Base-by-base conservation (phyloP, 257 asterid genomes). In the Rhazya stricta region DNA sequence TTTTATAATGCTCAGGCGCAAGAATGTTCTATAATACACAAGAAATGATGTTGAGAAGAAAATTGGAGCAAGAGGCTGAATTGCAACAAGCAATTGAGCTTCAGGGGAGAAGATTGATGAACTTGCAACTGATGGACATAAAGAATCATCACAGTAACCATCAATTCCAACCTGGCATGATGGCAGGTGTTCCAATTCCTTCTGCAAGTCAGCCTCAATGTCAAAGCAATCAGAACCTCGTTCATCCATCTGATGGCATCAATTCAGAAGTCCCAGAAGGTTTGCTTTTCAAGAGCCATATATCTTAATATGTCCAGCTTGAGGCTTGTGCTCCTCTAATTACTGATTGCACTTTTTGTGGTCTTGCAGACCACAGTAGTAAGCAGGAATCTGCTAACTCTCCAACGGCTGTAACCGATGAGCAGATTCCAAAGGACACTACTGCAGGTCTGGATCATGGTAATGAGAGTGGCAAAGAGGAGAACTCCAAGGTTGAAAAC, bases 71-170 rank as follows among this genome's bases (percentile, higher is more conserved):
- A 69, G 92, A 89, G 72, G 90, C 85, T 4, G 97, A 91, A 61
- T 80, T 89, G 71, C 96, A 91, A 85, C 91, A 92, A 68, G 94
- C 91, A 12, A 85, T 93, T 77, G 96, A 91, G 71, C 85, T 93
- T 65, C 96, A 91, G 70, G 91, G 94, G 11, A 91, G 91, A 85
- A 88, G 95, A 58, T 79, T 93, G 81, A 83, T 89, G 96, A 87
- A 83, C 76, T 73, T 93, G 85, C 96, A 89, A 68, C 84, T 91
- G 5, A 85, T 92, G 88, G 94, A 90, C 84, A 75, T 86, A 54
- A 90, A 90, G 79, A 89, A 86, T 72, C 86, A 76, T 68, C 89
- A 84, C 27, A 83, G 79, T 67, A 78, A 67, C 71, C 80, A 74
- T 78, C 92, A 81, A 57, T 86, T 79, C 79, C 83, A 78, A 53